Evolutionary conservation across 2,329 filamentous ascomycete species (phyloP), one percentile per base, ranked within the genome.

Genomic region (Catunica adiposa): DNA sequence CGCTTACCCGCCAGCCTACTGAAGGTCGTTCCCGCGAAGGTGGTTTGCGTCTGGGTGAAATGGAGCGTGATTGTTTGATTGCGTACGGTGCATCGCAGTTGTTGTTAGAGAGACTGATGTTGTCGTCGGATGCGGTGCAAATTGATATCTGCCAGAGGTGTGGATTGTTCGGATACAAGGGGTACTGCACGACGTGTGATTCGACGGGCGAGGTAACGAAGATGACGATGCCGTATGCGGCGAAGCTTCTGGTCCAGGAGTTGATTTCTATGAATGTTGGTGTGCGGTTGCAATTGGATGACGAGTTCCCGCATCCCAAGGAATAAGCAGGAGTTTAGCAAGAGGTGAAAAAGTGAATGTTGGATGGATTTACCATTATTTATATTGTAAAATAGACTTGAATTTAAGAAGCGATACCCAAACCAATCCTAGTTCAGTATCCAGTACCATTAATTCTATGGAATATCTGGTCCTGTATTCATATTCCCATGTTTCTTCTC

Each of bases 191-290:
- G 70, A 89, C 86, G 3, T 98, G 92, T 70, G 82, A 87, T 72
- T 88, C 82, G 62, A 89, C 86, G 40, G 79, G 84, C 57, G 82
- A 84, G 29, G 87, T 98, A 25, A 84, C 88, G 15, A 84, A 85
- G 68, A 95, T 98, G 84, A 90, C 84, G 34, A 94, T 98, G 77
- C 92, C 92, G 34, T 98, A 98, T 69, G 92, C 92, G 17, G 92
- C 92, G 0, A 97, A 98, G 76, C 71, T 98, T 65, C 72, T 98
- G 56, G 87, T 97, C 51, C 92, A 98, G 72, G 92, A 98, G 71
- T 70, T 98, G 64, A 83, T 94, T 65, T 94, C 88, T 68, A 98
- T 98, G 92, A 98, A 98, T 68, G 88, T 98, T n/a, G 86, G 89
- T 60, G 90, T 94, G 58, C 77, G 86, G 57, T 73, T 98, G 70